These are phyloP conservation scores for Stromatinia cepivora DNA, from an alignment of 2,329 filamentous ascomycete species.

Conservation along the genomic window DNA sequence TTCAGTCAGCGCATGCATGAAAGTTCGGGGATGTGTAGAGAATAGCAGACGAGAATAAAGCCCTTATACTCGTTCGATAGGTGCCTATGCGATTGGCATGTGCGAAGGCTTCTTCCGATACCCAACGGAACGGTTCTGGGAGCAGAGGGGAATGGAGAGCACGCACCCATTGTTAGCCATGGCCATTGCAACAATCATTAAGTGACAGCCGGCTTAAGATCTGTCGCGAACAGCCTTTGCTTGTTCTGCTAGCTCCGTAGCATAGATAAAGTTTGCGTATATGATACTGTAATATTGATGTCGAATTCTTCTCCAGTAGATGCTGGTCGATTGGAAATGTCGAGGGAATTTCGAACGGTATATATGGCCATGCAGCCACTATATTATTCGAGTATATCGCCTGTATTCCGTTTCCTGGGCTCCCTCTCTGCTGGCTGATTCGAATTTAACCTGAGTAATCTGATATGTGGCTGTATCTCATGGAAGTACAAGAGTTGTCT, in stretches of 20 bases:
- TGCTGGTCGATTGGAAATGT: neutral
- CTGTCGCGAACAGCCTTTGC: constrained; percentile 20
- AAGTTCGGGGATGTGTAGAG: neutral
- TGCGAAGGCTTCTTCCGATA: constrained; percentile 1
- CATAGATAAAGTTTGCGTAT: constrained; percentile 5
- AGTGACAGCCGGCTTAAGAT: constrained; percentile 18
- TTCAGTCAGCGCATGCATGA: constrained; percentile 19
- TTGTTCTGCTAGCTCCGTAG: constrained; percentile 10
- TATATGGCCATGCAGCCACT: constrained; percentile 15
- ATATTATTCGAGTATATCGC: neutral
- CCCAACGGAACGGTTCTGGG: neutral
- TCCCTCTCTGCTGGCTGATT: neutral
- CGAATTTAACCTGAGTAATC: constrained; percentile 2
- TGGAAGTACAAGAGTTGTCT: neutral
- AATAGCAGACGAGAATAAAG: neutral
- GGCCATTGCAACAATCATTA: constrained; percentile 35
- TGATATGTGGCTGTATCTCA: neutral
- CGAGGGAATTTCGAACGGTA: neutral
- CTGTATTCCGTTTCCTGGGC: neutral
- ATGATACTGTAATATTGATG: neutral
- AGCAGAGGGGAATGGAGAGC: constrained; percentile 16
- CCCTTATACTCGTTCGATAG: neutral
- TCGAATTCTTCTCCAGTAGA: neutral
- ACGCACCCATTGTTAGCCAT: constrained; percentile 41
- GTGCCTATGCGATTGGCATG: neutral